These are phyloP conservation scores for Halenospora varia DNA, from an alignment of 495 filamentous ascomycete genomes.

Conservation along the genomic window DNA sequence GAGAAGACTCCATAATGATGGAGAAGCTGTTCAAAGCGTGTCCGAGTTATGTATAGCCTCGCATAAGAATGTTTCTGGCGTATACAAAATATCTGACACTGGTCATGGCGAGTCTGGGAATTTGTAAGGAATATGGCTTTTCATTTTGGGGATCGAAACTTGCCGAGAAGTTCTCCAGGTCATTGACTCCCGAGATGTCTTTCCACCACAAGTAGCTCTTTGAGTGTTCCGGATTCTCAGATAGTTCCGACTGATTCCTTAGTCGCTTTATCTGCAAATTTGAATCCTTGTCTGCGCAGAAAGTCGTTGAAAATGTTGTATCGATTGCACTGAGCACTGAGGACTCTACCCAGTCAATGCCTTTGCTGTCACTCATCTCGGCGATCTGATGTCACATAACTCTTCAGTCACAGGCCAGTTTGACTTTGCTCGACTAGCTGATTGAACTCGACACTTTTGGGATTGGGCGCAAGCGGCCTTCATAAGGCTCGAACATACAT, in stretches of 20 bases:
- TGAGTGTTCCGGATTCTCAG: too few relatives aligned
- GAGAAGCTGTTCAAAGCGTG: constrained; percentile 18
- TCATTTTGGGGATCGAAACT: background rate
- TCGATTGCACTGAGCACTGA: background rate
- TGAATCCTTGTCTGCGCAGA: background rate
- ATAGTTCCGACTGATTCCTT: background rate
- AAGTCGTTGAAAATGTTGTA: background rate
- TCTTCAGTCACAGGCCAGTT: too few relatives aligned
- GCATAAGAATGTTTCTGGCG: constrained; percentile 18
- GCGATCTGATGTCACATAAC: background rate
- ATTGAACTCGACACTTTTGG: background rate
- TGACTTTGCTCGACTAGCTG: background rate
- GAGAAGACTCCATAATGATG: constrained; percentile 14
- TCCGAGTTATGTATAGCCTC: constrained; percentile 12
- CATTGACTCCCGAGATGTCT: background rate
- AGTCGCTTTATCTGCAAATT: background rate
- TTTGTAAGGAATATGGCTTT: too few relatives aligned
- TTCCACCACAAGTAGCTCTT: background rate
- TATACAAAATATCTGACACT: constrained; percentile 12
- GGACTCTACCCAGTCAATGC: background rate
- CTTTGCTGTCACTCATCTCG: background rate
- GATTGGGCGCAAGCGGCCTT: too few relatives aligned
- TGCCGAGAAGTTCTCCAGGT: background rate
- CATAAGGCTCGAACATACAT: too few relatives aligned
- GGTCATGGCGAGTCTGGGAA: background rate